Evolutionary conservation across 2,329 filamentous ascomycete species (phyloP).

Genomic region (Blastomyces gilchristii): DNA sequence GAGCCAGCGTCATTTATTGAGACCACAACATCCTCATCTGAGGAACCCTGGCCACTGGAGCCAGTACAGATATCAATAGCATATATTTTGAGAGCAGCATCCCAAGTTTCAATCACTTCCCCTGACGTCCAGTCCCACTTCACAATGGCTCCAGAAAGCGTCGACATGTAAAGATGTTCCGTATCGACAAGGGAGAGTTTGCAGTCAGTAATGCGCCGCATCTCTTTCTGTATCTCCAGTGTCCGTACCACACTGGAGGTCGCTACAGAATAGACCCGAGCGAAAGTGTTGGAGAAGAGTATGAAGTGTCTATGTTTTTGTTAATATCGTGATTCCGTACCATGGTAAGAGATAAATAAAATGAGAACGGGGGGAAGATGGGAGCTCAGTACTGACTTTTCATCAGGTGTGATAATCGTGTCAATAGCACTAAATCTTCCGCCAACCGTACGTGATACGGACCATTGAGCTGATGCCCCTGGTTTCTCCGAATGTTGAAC

Average conservation of each 20-base stretch:
- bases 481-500: neutral
- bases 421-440: constrained; percentile 48
- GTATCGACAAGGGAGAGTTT: constrained; percentile 42
- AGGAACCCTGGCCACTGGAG: constrained; percentile 17
- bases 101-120: constrained; percentile 36
- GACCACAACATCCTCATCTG: constrained; percentile 28
- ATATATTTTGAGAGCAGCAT: constrained; percentile 29
- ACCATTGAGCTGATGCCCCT: constrained; percentile 7
- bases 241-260: constrained; percentile 72
- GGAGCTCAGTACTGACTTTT: constrained; percentile 34
- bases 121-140: constrained; percentile 51
- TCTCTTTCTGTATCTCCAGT: constrained; percentile 47
- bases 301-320: constrained; percentile 54
- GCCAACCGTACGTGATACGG: constrained; percentile 23
- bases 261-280: constrained; percentile 70
- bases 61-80: constrained; percentile 20
- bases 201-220: constrained; percentile 42
- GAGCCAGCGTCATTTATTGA: constrained; percentile 32
- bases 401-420: constrained; percentile 48
- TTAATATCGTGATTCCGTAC: neutral
- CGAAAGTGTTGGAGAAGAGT: constrained; percentile 59
- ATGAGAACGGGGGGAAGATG: neutral
- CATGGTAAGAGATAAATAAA: neutral
- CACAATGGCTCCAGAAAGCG: constrained; percentile 41
- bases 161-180: constrained; percentile 45